Conservation (phyloP, 2,329 filamentous ascomycete species). For the Ampelomyces quisqualis region DNA sequence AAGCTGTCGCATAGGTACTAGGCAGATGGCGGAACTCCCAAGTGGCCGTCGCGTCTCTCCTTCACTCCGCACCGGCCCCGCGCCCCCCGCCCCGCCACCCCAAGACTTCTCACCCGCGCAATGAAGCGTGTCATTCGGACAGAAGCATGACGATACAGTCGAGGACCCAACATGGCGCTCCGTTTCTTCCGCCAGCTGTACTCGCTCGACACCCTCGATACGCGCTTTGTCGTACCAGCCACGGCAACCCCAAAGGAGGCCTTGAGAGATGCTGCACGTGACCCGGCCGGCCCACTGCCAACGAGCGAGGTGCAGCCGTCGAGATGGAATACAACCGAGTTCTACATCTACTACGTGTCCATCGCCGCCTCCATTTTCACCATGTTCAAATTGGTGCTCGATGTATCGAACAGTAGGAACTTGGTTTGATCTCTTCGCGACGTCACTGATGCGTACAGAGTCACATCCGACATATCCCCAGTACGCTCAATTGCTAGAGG, state of each 20-base stretch:
- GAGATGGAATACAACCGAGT: slow-evolving; percentile 85
- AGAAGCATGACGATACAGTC: slow-evolving; percentile 26
- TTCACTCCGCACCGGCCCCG: slow-evolving; percentile 20
- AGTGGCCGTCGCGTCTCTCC: slow-evolving; percentile 22
- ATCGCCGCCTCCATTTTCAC: slow-evolving; percentile 68
- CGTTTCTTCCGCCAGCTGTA: slow-evolving; percentile 57
- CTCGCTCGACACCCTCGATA: slow-evolving; percentile 68
- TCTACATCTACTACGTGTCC: slow-evolving; percentile 74
- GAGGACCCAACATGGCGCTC: slow-evolving; percentile 40
- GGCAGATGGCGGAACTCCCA: slow-evolving; percentile 31
- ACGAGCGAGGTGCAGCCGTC: slow-evolving; percentile 56
- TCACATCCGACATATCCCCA: slow-evolving; percentile 78
- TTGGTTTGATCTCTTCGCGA: neutral
- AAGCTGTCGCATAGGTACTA: slow-evolving; percentile 33
- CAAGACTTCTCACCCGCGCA: slow-evolving; percentile 4
- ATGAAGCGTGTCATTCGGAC: neutral
- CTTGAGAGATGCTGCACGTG: slow-evolving; percentile 37
- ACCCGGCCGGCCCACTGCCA: slow-evolving; percentile 35
- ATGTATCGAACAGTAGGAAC: slow-evolving; percentile 74
- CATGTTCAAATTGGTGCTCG: slow-evolving; percentile 89
- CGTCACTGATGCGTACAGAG: slow-evolving; percentile 52
- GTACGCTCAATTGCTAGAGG: slow-evolving; percentile 68
- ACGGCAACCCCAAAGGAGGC: slow-evolving; percentile 58
- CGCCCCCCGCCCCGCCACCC: slow-evolving; percentile 15
- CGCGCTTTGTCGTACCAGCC: slow-evolving; percentile 70